A percentile compares a stretch with the other conserved stretches of the same genome.
Evolutionary conservation across 1,139 yeast species (phyloP).

Genomic region (Diutina mesorugosa): DNA sequence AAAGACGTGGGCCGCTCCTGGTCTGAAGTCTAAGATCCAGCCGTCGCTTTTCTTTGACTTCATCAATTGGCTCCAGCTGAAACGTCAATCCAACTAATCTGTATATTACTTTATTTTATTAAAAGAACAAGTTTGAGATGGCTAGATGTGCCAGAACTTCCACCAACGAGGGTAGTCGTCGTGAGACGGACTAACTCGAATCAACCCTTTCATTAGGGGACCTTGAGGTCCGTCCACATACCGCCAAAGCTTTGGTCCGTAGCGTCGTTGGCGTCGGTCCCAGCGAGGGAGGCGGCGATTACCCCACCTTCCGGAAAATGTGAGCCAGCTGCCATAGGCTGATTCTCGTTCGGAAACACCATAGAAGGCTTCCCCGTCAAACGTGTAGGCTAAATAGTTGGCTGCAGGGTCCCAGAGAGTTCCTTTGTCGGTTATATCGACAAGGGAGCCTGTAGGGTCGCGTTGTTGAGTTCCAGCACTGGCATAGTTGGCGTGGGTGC

Average conservation of each 20-base stretch:
- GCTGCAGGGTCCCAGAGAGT: neutral
- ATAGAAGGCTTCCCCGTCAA: neutral
- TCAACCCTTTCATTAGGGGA: neutral
- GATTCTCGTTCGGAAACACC: neutral
- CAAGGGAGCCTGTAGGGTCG: neutral
- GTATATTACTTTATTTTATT: neutral
- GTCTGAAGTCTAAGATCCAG: constrained; percentile 34
- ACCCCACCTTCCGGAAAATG: neutral
- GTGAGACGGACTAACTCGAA: neutral
- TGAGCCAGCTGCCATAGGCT: neutral
- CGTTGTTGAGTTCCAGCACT: neutral
- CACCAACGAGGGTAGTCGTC: neutral
- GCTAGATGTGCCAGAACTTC: neutral
- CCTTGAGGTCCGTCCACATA: neutral
- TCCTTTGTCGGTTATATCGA: neutral
- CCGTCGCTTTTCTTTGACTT: constrained; percentile 64
- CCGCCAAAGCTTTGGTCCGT: neutral
- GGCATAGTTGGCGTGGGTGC: neutral
- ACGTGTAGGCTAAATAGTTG: neutral
- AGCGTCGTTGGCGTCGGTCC: neutral
- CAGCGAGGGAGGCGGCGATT: neutral
- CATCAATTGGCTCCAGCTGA: constrained; percentile 55
- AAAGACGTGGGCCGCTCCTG: constrained; percentile 43
- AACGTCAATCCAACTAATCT: constrained; percentile 3
- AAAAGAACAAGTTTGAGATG: too few relatives aligned